Evolutionary conservation across 140 eudicot species (phyloP).

Genomic region (Bidens hawaiensis): DNA sequence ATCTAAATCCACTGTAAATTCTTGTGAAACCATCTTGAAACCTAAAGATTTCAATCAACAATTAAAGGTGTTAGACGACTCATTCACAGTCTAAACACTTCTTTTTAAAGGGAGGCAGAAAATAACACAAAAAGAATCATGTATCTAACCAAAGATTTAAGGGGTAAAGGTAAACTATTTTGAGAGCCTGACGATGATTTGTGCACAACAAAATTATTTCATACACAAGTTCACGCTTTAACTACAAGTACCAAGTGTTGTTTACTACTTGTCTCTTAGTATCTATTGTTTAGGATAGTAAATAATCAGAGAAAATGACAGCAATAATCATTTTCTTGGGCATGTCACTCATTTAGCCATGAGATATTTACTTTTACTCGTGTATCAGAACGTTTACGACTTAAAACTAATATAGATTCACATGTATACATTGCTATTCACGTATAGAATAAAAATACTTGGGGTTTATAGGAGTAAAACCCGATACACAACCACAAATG

Average conservation of each 20-base stretch:
- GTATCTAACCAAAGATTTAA: not conserved
- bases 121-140: not conserved
- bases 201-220: not conserved
- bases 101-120: not conserved
- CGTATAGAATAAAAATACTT: not conserved
- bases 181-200: not conserved
- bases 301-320: too few relatives aligned
- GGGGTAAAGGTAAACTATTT: not conserved
- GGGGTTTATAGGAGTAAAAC: not conserved
- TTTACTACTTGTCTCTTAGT: not conserved
- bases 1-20: slow-evolving; percentile 38
- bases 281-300: not conserved
- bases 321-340: not conserved
- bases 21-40: slow-evolving; percentile 41
- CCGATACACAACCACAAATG: too few relatives aligned
- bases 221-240: not conserved
- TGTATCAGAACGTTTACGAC: not conserved
- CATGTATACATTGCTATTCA: not conserved
- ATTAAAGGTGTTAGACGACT: not conserved
- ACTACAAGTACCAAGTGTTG: not conserved
- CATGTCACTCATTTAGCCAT: not conserved
- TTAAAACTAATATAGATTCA: not conserved
- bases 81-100: not conserved
- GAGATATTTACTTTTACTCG: not conserved
- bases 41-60: slow-evolving; percentile 18